Percentiles rank a stretch among this genome's conserved stretches.
phyloP scores from a whole-genome alignment of 202 grass and related monocot genomes.

The Tripidium arundinaceum region DNA sequence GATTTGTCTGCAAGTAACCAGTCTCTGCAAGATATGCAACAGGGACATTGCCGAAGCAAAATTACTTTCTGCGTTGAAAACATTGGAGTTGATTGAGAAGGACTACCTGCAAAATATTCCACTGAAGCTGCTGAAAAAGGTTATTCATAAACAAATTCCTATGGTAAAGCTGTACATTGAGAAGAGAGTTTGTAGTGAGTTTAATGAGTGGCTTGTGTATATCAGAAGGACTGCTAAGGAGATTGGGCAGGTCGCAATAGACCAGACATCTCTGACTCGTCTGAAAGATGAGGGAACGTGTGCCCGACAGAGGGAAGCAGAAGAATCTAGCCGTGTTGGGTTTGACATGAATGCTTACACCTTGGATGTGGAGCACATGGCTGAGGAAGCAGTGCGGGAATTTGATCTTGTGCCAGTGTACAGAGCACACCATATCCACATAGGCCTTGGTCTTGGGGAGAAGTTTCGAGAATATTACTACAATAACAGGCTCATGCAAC shows the following conservation, averaged over 20 bases:
- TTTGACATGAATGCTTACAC: constrained; percentile 44
- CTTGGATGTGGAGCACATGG: constrained; percentile 46
- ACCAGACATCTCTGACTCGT: constrained; percentile 39
- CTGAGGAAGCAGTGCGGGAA: constrained; percentile 48
- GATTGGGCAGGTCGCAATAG: constrained; percentile 61
- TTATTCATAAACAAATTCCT: constrained; percentile 65
- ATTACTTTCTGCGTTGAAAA: constrained; percentile 61
- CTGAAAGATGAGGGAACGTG: constrained; percentile 52
- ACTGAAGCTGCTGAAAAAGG: constrained; percentile 53
- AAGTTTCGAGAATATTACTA: constrained; percentile 74
- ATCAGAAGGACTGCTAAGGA: constrained; percentile 58
- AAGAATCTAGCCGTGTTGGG: constrained; percentile 43
- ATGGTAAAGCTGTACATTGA: constrained; percentile 66
- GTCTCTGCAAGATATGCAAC: constrained; percentile 58
- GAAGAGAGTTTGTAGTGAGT: constrained; percentile 69
- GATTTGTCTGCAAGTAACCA: constrained; percentile 58
- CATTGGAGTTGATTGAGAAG: constrained; percentile 67
- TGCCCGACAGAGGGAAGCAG: constrained; percentile 50
- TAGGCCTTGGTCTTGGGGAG: constrained; percentile 55
- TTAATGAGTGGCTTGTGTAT: constrained; percentile 79
- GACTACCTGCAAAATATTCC: constrained; percentile 59
- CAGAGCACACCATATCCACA: constrained; percentile 54
- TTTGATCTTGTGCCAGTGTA: constrained; percentile 74
- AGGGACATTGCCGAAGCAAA: constrained; percentile 42
- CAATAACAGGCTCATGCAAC: constrained; percentile 74